Conservation (phyloP, 495 filamentous ascomycete species). For the Neurospora intermedia region DNA sequence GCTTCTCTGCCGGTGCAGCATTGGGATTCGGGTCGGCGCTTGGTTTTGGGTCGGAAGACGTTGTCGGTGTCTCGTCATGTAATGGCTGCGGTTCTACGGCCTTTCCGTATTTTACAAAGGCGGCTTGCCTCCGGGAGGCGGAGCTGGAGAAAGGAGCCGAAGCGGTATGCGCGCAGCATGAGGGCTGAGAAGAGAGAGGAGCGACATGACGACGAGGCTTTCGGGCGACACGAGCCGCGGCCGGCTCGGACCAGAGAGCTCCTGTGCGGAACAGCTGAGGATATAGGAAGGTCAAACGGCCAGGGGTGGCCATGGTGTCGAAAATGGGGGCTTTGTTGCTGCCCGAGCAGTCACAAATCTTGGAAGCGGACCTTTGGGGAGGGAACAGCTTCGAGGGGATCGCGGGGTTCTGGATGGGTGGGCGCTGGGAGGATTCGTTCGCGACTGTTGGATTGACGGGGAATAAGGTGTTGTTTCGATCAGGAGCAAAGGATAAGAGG, state of each 20-base stretch:
- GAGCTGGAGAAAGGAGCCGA: constrained; percentile 21
- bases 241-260: constrained; percentile 26
- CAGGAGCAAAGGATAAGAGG: neutral
- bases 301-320: constrained; percentile 46
- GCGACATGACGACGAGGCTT: constrained; percentile 12
- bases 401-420: neutral
- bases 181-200: constrained; percentile 1
- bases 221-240: constrained; percentile 13
- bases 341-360: neutral
- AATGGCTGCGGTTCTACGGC: constrained; percentile 44
- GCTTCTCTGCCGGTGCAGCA: constrained; percentile 11
- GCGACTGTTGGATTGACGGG: neutral
- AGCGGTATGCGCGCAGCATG: constrained; percentile 15
- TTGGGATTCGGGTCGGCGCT: constrained; percentile 3
- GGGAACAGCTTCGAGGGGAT: neutral
- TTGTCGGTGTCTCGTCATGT: neutral
- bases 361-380: neutral
- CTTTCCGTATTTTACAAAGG: constrained; percentile 43
- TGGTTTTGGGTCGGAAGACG: neutral
- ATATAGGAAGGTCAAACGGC: constrained; percentile 64
- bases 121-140: constrained; percentile 19
- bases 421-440: neutral
- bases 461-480: neutral
- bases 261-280: constrained; percentile 49
- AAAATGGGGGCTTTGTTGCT: neutral